Conservation (phyloP, 805 yeast genomes). For the Cyberlindnera xylosilytica region DNA sequence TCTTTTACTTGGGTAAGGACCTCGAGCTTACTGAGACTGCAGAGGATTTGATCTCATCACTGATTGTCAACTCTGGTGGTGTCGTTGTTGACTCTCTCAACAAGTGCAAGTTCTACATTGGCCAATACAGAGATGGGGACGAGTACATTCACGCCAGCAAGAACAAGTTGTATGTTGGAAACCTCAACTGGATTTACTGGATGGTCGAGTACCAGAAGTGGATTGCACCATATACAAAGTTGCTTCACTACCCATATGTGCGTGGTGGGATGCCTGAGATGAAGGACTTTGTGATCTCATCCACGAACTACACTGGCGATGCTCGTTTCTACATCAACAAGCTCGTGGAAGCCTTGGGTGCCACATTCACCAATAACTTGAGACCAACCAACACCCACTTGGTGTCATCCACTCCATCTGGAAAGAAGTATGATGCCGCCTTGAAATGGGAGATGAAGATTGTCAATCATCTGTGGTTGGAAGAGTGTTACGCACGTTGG, state of each 20-base stretch:
- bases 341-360: slow-evolving; percentile 69
- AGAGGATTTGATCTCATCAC: slow-evolving; percentile 35
- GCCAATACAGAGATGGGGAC: slow-evolving; percentile 57
- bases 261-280: slow-evolving; percentile 49
- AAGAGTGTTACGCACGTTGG: slow-evolving; percentile 72
- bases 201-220: slow-evolving; percentile 55
- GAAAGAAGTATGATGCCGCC: slow-evolving; percentile 77
- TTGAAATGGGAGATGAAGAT: slow-evolving; percentile 60
- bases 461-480: slow-evolving; percentile 86
- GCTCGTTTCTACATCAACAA: slow-evolving; percentile 69
- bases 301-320: slow-evolving; percentile 84
- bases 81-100: slow-evolving; percentile 29
- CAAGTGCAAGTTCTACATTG: slow-evolving; percentile 51
- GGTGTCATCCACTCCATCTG: slow-evolving; percentile 62
- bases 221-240: slow-evolving; percentile 49
- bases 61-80: slow-evolving; percentile 59
- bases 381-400: slow-evolving; percentile 68
- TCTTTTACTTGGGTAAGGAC: slow-evolving; percentile 53
- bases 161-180: slow-evolving; percentile 50
- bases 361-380: slow-evolving; percentile 63
- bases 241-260: slow-evolving; percentile 69
- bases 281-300: slow-evolving; percentile 52
- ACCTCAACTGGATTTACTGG: slow-evolving; percentile 71
- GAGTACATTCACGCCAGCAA: slow-evolving; percentile 47
- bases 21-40: slow-evolving; percentile 48